These are phyloP conservation scores for Pseudopyricularia cyperi DNA, from an alignment of 2,329 filamentous ascomycete genomes.

Conservation along the genomic window DNA sequence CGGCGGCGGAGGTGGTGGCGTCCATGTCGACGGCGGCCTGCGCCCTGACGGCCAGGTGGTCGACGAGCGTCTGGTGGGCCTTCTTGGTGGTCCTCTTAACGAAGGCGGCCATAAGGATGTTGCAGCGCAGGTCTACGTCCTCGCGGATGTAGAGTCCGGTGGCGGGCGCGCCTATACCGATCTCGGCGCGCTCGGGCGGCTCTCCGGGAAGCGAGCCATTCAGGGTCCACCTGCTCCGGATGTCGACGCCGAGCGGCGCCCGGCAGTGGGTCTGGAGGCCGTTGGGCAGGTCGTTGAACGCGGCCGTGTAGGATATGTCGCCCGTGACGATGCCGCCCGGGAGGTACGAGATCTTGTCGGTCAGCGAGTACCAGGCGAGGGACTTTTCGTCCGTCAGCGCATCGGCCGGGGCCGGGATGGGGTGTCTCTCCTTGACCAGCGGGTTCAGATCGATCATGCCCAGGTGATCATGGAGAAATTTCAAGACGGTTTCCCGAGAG, in stretches of 20 bases:
- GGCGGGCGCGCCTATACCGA: slow-evolving; percentile 51
- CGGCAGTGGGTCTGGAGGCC: slow-evolving; percentile 76
- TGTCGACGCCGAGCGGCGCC: slow-evolving; percentile 68
- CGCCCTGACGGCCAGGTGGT: slow-evolving; percentile 34
- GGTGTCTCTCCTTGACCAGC: slow-evolving; percentile 58
- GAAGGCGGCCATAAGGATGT: slow-evolving; percentile 60
- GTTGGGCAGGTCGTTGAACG: slow-evolving; percentile 60
- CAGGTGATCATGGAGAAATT: slow-evolving; percentile 63
- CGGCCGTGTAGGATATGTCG: slow-evolving; percentile 65
- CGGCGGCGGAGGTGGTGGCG: background rate
- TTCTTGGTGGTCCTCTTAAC: slow-evolving; percentile 75
- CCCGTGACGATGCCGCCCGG: slow-evolving; percentile 52
- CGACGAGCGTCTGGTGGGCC: slow-evolving; percentile 58
- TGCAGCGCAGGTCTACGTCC: slow-evolving; percentile 74
- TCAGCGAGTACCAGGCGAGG: slow-evolving; percentile 67
- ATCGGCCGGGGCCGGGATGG: slow-evolving; percentile 52
- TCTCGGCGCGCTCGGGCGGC: slow-evolving; percentile 48
- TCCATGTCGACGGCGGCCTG: background rate
- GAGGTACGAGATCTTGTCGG: slow-evolving; percentile 64
- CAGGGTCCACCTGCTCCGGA: slow-evolving; percentile 66
- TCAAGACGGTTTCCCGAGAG: slow-evolving; percentile 55
- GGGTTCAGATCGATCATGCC: slow-evolving; percentile 86
- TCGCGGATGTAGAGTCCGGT: slow-evolving; percentile 71
- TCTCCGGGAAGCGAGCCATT: slow-evolving; percentile 62
- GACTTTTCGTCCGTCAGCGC: slow-evolving; percentile 58